Base-by-base conservation (phyloP, 495 filamentous ascomycete genomes). In the Friedmanniomyces simplex region DNA sequence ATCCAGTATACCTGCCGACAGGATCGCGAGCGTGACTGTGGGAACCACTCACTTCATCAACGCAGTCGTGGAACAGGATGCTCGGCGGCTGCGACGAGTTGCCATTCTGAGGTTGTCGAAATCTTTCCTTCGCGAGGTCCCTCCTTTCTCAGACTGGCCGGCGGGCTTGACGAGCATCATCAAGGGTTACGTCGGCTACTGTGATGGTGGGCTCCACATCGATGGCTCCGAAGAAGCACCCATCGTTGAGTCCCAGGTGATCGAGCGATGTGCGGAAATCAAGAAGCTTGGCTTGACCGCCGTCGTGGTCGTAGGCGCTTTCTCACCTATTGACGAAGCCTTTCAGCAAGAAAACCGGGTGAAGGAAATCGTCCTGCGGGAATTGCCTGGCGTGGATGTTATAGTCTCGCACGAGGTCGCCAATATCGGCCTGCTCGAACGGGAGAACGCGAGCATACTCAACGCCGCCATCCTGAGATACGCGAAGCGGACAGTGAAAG, bases 11-110 rank as follows among this genome's bases (percentile, higher is more conserved):
- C 58, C 64, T 13, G 63, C 72, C 6, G 61, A 63, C 1, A 57
- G 73, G 25, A 71, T 85, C 16, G 74, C 74, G 11, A 77, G 74
- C 54, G 78, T 84, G 4, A 81, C 79, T 22, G 79, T 84, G 56
- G 81, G 81, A 16, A 85, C 82, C 1, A 83, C 81, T 0, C 77
- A 79, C 62, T 84, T 83, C 66, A 76, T 84, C 58, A 84, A 84
- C 64, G 80, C 81, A 8, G 78, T 84, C 36, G 71, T 82, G 8
- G 77, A 82, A 74, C 10, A 51, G 37, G 80, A 84, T 64, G 67
- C 72, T 16, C 58, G 70, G 13, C 73, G 77, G 4, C 67, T 84
- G 25, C 71, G 71, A 10, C 70, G 68, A 32, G 81, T 84, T 1
- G 81, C 79, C 16, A 74, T 82, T 10, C 56, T 82, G 8, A 71